Evolutionary conservation across 345 rosid genomes (phyloP).

Genomic region (Leavenworthia alabamica): DNA sequence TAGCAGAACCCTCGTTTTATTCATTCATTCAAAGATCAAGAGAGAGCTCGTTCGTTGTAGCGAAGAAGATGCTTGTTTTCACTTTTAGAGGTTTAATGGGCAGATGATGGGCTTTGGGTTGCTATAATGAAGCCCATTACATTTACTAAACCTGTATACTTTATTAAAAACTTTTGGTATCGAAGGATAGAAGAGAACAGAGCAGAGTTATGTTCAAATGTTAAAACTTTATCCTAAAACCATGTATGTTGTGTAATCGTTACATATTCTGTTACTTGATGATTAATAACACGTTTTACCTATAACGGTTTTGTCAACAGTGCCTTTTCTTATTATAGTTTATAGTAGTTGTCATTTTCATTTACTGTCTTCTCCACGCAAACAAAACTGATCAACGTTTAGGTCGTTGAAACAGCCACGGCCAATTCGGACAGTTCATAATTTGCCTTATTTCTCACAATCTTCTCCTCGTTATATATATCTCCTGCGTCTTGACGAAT

Average conservation of each 20-base stretch:
- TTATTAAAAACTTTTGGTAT: too few relatives aligned
- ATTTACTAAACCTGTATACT: too few relatives aligned
- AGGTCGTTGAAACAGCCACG: constrained; percentile 5
- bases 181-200: too few relatives aligned
- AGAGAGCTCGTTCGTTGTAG: neutral
- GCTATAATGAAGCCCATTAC: neutral
- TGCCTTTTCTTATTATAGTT: neutral
- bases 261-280: neutral
- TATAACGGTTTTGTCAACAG: neutral
- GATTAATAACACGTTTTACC: neutral
- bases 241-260: neutral
- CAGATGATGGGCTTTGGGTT: constrained; percentile 16
- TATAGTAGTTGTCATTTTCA: constrained; percentile 1
- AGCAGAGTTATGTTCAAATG: neutral
- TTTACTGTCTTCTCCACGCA: constrained; percentile 7
- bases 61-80: neutral
- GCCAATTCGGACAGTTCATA: constrained; percentile 5
- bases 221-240: neutral
- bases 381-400: constrained; percentile 7
- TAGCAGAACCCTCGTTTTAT: constrained; percentile 49
- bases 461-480: constrained; percentile 7
- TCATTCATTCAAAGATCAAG: constrained; percentile 79
- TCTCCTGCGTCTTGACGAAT: constrained; percentile 7
- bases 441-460: neutral
- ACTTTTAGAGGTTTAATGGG: constrained; percentile 1